Conservation (phyloP, 1,139 yeast species). For the Kurtzmaniella quercitrusa region DNA sequence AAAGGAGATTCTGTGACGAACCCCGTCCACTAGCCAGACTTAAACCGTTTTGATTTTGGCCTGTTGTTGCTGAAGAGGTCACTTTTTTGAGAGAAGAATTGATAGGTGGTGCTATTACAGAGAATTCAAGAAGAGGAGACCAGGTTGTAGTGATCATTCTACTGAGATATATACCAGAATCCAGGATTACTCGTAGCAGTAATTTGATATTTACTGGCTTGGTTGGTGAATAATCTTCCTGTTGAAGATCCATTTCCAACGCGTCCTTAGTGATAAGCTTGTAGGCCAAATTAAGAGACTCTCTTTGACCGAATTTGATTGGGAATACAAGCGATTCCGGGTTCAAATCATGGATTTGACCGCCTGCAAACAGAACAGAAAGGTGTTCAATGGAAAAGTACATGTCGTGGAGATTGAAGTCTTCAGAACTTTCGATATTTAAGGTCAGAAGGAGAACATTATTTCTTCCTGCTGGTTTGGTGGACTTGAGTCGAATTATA, state of each 20-base stretch:
- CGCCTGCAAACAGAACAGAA: conserved; percentile 37
- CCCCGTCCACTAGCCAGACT: not conserved
- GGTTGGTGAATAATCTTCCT: conserved; percentile 13
- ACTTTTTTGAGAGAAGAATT: conserved; percentile 32
- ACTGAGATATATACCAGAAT: conserved; percentile 14
- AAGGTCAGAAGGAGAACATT: conserved; percentile 50
- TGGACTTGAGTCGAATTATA: conserved; percentile 53
- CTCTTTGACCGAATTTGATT: conserved; percentile 22
- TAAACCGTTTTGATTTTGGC: not conserved
- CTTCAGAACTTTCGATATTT: conserved; percentile 52
- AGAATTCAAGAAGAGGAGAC: conserved; percentile 60
- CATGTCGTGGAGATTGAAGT: conserved; percentile 23
- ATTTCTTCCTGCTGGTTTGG: conserved; percentile 54
- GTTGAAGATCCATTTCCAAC: conserved; percentile 18
- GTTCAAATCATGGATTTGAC: conserved; percentile 26
- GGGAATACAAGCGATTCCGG: conserved; percentile 26
- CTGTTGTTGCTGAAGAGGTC: not conserved
- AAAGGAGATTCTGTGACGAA: not conserved
- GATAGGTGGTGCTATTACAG: conserved; percentile 43
- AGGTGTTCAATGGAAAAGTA: conserved; percentile 38
- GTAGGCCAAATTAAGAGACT: conserved; percentile 42
- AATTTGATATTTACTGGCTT: conserved; percentile 34
- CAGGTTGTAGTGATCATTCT: conserved; percentile 49
- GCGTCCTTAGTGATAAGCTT: conserved; percentile 32
- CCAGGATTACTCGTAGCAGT: conserved; percentile 21